Conservation (phyloP, 768 basidiomycete species). For the Butyriboletus loyo region DNA sequence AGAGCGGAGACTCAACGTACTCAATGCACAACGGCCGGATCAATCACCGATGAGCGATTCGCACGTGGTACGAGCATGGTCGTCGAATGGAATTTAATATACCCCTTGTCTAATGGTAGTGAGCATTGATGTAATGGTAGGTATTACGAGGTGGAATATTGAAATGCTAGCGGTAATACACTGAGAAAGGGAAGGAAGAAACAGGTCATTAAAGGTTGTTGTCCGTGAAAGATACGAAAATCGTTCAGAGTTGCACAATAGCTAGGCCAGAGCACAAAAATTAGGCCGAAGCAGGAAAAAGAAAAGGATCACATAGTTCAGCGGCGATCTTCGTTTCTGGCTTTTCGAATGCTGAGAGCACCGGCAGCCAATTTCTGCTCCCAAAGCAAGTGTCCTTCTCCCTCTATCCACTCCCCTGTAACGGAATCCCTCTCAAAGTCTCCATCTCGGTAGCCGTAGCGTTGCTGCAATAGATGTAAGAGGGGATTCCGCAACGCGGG, state of each 20-base stretch:
- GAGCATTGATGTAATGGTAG: slow-evolving; percentile 18
- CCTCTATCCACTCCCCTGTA: slow-evolving; percentile 65
- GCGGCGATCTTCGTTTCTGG: slow-evolving; percentile 39
- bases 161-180: slow-evolving; percentile 22
- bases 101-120: slow-evolving; percentile 17
- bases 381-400: slow-evolving; percentile 63
- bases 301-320: slow-evolving; percentile 13
- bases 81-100: slow-evolving; percentile 13
- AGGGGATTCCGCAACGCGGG: slow-evolving; percentile 81
- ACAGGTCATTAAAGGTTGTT: slow-evolving; percentile 16
- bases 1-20: background rate
- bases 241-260: slow-evolving; percentile 15
- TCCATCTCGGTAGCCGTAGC: slow-evolving; percentile 79
- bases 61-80: slow-evolving; percentile 9
- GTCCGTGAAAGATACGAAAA: slow-evolving; percentile 27
- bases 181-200: slow-evolving; percentile 2
- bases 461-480: slow-evolving; percentile 62
- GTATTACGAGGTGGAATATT: slow-evolving; percentile 23
- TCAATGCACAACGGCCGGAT: slow-evolving; percentile 10
- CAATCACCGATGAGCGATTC: slow-evolving; percentile 12
- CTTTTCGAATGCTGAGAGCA: slow-evolving; percentile 34
- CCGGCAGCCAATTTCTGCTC: slow-evolving; percentile 51
- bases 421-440: slow-evolving; percentile 74
- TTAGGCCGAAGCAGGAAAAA: background rate
- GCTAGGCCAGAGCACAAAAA: slow-evolving; percentile 11